These are phyloP conservation scores for Symbiodinium natans DNA, from an alignment of 73 alveolate genomes.

Conservation along the genomic window DNA sequence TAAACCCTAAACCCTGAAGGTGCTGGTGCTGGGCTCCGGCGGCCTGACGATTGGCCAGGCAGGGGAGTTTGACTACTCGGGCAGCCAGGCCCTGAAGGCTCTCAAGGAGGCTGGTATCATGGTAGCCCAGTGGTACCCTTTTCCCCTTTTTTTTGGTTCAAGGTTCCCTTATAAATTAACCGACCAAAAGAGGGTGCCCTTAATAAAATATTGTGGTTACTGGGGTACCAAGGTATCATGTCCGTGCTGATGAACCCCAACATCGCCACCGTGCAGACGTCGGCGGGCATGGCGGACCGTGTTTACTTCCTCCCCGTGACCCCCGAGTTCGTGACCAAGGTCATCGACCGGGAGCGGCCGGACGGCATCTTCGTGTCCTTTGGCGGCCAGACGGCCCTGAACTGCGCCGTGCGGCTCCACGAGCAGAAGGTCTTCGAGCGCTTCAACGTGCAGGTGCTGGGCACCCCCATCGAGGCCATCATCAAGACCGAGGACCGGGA, in stretches of 20 bases:
- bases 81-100: conserved; percentile 90
- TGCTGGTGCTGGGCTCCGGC: conserved; percentile 78
- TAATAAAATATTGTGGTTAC: too few relatives aligned
- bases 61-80: conserved; percentile 93
- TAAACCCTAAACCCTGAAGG: conserved; percentile 1
- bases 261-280: conserved; percentile 87
- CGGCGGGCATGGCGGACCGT: conserved; percentile 83
- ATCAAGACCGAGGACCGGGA: conserved; percentile 90
- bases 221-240: too few relatives aligned
- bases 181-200: too few relatives aligned
- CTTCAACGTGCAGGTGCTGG: conserved; percentile 74
- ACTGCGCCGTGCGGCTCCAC: conserved; percentile 74
- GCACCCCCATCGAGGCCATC: conserved; percentile 91
- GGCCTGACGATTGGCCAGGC: conserved; percentile 94
- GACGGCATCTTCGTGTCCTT: conserved; percentile 88
- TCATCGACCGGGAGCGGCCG: conserved; percentile 78
- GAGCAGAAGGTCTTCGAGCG: conserved; percentile 50
- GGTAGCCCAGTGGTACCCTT: too few relatives aligned
- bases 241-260: conserved; percentile 57
- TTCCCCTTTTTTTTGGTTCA: too few relatives aligned
- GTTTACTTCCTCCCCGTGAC: conserved; percentile 90
- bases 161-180: too few relatives aligned
- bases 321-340: conserved; percentile 55
- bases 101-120: conserved; percentile 57
- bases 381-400: conserved; percentile 94